Percentiles rank a stretch among this genome's conserved stretches.
Evolutionary conservation across 1,139 yeast genomes (phyloP).

Genomic region (Nadsonia commutata): DNA sequence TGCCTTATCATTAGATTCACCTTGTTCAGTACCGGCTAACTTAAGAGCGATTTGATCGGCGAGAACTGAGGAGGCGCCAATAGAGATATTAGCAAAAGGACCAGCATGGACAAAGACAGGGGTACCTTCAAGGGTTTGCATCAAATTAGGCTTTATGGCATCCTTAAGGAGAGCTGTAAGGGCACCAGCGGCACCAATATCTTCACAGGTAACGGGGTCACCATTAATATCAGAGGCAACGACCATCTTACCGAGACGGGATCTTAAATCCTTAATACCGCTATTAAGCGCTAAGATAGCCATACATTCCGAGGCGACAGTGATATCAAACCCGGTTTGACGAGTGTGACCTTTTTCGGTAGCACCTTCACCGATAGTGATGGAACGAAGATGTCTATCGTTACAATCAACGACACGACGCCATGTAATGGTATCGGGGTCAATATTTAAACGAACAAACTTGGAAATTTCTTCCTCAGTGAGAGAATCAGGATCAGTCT

Average conservation of each 20-base stretch:
- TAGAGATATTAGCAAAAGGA: slow-evolving; percentile 94
- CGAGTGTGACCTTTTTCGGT: slow-evolving; percentile 87
- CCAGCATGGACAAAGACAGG: slow-evolving; percentile 98
- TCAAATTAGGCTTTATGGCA: slow-evolving; percentile 91
- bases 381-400: slow-evolving; percentile 83
- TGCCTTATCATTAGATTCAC: slow-evolving; percentile 42
- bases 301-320: slow-evolving; percentile 97
- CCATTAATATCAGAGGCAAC: slow-evolving; percentile 74
- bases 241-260: slow-evolving; percentile 81
- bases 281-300: slow-evolving; percentile 87
- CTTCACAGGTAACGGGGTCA: slow-evolving; percentile 89
- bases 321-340: slow-evolving; percentile 87
- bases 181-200: slow-evolving; percentile 95
- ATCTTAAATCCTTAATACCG: slow-evolving; percentile 74
- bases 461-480: slow-evolving; percentile 60
- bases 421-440: slow-evolving; percentile 91
- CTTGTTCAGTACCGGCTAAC: slow-evolving; percentile 61
- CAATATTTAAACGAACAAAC: slow-evolving; percentile 82
- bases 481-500: slow-evolving; percentile 70
- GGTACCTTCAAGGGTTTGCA: slow-evolving; percentile 97
- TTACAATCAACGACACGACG: slow-evolving; percentile 94
- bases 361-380: slow-evolving; percentile 86
- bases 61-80: slow-evolving; percentile 88
- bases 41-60: slow-evolving; percentile 95
- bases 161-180: slow-evolving; percentile 89